Evolutionary conservation across 495 filamentous ascomycete genomes (phyloP).

Genomic region (Peziza echinospora): DNA sequence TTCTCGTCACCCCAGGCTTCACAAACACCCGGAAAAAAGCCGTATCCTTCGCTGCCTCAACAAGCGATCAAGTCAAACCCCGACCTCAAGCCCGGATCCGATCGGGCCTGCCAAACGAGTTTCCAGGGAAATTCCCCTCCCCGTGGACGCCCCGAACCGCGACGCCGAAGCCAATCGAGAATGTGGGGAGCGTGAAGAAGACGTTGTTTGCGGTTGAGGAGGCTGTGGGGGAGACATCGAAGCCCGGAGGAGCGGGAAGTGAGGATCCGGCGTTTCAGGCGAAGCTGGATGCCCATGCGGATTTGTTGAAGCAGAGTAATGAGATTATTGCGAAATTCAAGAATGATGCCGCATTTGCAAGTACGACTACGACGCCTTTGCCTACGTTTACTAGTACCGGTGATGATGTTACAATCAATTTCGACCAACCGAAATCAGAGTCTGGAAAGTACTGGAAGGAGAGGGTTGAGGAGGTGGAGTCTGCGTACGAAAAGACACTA

Average conservation of each 20-base stretch:
- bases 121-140: constrained; percentile 39
- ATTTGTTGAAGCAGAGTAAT: constrained; percentile 16
- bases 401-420: constrained; percentile 49
- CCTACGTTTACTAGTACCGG: constrained; percentile 21
- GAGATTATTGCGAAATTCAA: constrained; percentile 12
- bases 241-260: constrained; percentile 6
- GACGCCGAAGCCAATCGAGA: constrained; percentile 10
- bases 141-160: constrained; percentile 32
- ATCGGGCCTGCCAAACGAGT: constrained; percentile 30
- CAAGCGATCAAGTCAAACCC: constrained; percentile 17
- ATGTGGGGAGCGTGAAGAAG: constrained; percentile 8
- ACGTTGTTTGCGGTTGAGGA: constrained; percentile 9
- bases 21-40: constrained; percentile 46
- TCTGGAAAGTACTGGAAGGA: constrained; percentile 90
- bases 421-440: constrained; percentile 57
- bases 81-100: constrained; percentile 20
- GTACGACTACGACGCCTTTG: background rate
- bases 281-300: constrained; percentile 14
- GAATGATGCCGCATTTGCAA: constrained; percentile 4
- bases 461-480: constrained; percentile 61
- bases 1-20: constrained; percentile 77
- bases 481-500: constrained; percentile 36
- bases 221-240: constrained; percentile 21
- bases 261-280: constrained; percentile 13
- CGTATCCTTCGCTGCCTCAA: constrained; percentile 49